Conservation (phyloP, 1,139 yeast species). For the Nematodospora anomalae region DNA sequence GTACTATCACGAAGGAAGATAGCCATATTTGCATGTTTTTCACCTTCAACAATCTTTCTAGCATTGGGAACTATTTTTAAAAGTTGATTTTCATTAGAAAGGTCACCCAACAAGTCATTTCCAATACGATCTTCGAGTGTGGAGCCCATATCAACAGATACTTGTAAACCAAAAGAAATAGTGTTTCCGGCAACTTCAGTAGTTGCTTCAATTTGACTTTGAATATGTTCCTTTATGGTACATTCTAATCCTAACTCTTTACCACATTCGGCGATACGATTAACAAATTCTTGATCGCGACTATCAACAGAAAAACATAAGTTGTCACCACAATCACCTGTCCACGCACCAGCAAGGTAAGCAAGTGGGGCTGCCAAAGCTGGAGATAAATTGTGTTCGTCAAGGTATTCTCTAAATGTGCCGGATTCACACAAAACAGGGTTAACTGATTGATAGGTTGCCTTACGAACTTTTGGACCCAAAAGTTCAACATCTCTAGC, state of each 20-base stretch:
- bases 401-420: slow-evolving; percentile 18
- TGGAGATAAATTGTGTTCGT: slow-evolving; percentile 15
- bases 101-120: too few species aligned
- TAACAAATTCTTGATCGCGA: slow-evolving; percentile 6
- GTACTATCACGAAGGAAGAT: too few species aligned
- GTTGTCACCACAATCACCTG: slow-evolving; percentile 24
- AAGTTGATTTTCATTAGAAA: too few species aligned
- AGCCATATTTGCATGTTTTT: too few species aligned
- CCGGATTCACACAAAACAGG: slow-evolving; percentile 34
- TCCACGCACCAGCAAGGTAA: slow-evolving; percentile 32
- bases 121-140: too few species aligned
- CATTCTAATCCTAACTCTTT: slow-evolving; percentile 2
- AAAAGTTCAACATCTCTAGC: slow-evolving; percentile 27
- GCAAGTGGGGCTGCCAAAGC: slow-evolving; percentile 23
- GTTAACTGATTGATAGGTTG: slow-evolving; percentile 30
- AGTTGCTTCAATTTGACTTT: too few species aligned
- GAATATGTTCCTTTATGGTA: too few species aligned
- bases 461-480: slow-evolving; percentile 19
- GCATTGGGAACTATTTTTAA: too few species aligned
- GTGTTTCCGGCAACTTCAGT: too few species aligned
- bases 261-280: slow-evolving; percentile 2
- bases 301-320: slow-evolving; percentile 27
- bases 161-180: too few species aligned
- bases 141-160: too few species aligned
- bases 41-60: too few species aligned